Evolutionary conservation across 306 rosid genomes (phyloP), one percentile per base, ranked within the genome.

Genomic region (Albizia julibrissin): DNA sequence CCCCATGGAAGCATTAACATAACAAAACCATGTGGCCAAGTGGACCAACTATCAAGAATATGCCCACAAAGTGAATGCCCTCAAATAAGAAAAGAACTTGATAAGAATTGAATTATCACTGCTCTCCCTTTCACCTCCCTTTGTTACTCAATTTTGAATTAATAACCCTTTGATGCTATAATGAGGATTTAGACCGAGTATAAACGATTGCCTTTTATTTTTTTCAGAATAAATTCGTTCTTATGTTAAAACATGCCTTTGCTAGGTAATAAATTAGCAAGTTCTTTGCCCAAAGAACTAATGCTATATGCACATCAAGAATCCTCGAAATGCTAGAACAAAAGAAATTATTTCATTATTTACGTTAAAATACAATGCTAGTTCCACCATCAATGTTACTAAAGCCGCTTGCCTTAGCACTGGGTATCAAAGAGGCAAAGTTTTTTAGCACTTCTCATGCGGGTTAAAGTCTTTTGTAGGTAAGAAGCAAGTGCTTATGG

Each of bases 1-100:
- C 40, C 24, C 70, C 46, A 72, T 22, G 79, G 33, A 72, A 85
- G 82, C 44, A 81, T 84, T 29, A 8, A 29, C 18, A 13, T 15
- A 64, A 75, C 62, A 61, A 33, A 68, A 46, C 27, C 68, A 75
- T 29, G 70, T 10, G 21, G 72, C 65, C 39, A 68, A 39, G 26
- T 12, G 39, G 43, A 77, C 44, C 74, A 83, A 70, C 27, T 50
- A 65, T 29, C 65, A 43, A 29, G 58, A 79, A 24, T 44, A 75
- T 33, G 37, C 73, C 61, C 72, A 14, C 58, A 34, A 52, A 27
- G 18, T 29, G 59, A 52, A 73, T 54, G 50, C 52, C 69, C 65
- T 13, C 14, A 22, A n/a, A 62, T 19, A 50, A 64, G 19, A 31
- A 69, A 22, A 29, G 16, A 42, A 72, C 78, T 43, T 18, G 24